Evolutionary conservation across 768 basidiomycete species (phyloP), one percentile per base, ranked within the genome.

Genomic region (Psilocybe sp.): DNA sequence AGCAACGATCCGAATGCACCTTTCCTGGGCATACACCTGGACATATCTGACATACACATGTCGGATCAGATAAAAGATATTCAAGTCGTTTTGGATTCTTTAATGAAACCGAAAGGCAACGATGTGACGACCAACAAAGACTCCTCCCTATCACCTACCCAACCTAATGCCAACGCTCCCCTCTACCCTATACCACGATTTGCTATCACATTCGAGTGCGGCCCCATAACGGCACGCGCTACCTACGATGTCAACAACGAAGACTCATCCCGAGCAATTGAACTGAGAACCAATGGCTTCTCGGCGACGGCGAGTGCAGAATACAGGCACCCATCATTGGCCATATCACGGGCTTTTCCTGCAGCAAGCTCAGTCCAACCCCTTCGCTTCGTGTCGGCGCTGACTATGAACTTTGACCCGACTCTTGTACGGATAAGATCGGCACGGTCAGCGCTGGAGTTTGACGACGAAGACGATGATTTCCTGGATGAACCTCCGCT

Each of bases 1-100:
- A 53, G 66, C 11, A 80, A 78, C 18, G 84, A 85, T 58, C 77
- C 82, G 8, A 84, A 83, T 59, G 71, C 76, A 9, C 74, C 87
- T 10, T 69, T 84, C 11, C 41, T 87, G 15, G 76, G 77, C 20
- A 58, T 82, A 16, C 73, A 71, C 34, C 53, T 74, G 37, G 71
- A 64, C 20, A 49, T 83, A 11, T 73, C 73, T 11, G 67, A 68
- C 14, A 50, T 87, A 4, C 70, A 79, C 28, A 48, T 84, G 19
- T 73, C 77, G 5, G 84, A 85, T 48, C 76, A 71, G 15, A 64
- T 84, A 38, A 79, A 84, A 44, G 69, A 76, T 47, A 47, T 89
- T 18, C 67, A 77, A 67, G 34, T 59, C 82, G 9, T 41, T 79
- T 15, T 61, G 53, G 34, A 52, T 57, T 40, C 61, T 53, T 31